Conservation (phyloP, 139 green algal genomes). For the Edaphochlamys debaryana region DNA sequence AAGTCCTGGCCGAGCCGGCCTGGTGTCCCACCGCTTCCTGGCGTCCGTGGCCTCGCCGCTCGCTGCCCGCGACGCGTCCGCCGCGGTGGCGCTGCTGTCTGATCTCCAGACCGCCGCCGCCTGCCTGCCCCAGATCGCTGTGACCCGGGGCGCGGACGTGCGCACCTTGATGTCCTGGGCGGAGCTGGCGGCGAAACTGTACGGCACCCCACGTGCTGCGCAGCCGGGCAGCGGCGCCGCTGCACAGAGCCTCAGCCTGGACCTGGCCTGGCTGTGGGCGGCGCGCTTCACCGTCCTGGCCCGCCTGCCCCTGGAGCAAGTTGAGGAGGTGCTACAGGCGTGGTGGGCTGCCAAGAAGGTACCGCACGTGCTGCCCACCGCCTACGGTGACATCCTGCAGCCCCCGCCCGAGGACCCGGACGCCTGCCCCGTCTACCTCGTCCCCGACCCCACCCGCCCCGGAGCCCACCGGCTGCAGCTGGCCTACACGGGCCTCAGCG, state of each 20-base stretch:
- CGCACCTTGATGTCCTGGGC: conserved; percentile 27
- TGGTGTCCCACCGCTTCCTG: no score
- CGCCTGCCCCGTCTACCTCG: neutral
- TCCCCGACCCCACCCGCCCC: neutral
- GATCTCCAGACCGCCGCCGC: no score
- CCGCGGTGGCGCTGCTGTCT: no score
- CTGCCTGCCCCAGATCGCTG: no score
- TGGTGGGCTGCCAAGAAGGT: neutral
- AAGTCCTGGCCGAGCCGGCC: no score
- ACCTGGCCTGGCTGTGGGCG: conserved; percentile 27
- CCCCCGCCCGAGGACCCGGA: no score
- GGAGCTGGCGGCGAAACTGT: neutral
- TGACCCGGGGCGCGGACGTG: neutral
- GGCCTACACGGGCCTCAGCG: conserved; percentile 28
- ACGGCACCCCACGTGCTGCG: neutral
- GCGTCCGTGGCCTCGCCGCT: no score
- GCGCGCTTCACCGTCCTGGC: conserved; percentile 44
- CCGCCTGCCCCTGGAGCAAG: neutral
- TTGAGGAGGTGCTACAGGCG: conserved; percentile 17
- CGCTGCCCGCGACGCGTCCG: no score
- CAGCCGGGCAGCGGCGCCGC: no score
- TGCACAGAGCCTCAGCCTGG: no score
- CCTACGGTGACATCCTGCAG: neutral
- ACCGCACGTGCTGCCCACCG: neutral
- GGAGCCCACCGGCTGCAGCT: conserved; percentile 21